These are phyloP conservation scores for Scenedesmus sp. DNA, from an alignment of 163 green algal genomes.

Conservation along the genomic window DNA sequence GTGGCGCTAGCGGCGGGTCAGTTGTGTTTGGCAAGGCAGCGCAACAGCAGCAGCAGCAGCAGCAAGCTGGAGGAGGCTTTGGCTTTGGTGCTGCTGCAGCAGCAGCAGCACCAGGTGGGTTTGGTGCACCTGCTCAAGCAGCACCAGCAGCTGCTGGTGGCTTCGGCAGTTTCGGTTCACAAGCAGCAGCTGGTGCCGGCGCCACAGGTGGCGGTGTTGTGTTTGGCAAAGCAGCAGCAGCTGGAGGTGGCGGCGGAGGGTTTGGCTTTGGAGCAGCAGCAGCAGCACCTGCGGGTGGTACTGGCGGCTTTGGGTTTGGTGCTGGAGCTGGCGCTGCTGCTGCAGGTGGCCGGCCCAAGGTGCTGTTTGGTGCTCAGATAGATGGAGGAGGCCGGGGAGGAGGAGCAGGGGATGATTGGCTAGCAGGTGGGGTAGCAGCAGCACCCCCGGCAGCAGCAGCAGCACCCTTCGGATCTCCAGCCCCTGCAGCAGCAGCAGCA, in stretches of 20 bases:
- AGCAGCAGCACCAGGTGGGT: conserved; percentile 12
- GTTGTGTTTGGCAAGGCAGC: conserved; percentile 30
- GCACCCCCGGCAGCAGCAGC: conserved; percentile 8
- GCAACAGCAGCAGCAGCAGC: conserved; percentile 38
- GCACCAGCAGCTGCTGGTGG: conserved; percentile 22
- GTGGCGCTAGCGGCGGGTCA: background rate
- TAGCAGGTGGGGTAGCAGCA: conserved; percentile 17
- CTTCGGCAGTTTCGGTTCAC: conserved; percentile 5
- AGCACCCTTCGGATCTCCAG: background rate
- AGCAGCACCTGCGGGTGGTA: background rate
- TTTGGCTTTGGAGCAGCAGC: conserved; percentile 24
- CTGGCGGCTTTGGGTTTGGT: background rate
- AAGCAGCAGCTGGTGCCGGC: background rate
- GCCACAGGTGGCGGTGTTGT: background rate
- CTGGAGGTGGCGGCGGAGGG: background rate
- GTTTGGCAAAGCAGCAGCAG: conserved; percentile 46
- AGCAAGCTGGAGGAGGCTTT: background rate
- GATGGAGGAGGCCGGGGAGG: background rate
- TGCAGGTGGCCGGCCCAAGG: conserved; percentile 12
- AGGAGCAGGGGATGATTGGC: conserved; percentile 28
- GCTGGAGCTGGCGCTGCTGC: background rate
- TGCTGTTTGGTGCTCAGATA: conserved; percentile 20
- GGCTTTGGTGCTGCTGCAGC: conserved; percentile 5
- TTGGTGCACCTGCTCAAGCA: background rate
- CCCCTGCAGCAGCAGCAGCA: background rate